Evolutionary conservation across 1,139 yeast species (phyloP).

Genomic region (Arxiozyma bovina): DNA sequence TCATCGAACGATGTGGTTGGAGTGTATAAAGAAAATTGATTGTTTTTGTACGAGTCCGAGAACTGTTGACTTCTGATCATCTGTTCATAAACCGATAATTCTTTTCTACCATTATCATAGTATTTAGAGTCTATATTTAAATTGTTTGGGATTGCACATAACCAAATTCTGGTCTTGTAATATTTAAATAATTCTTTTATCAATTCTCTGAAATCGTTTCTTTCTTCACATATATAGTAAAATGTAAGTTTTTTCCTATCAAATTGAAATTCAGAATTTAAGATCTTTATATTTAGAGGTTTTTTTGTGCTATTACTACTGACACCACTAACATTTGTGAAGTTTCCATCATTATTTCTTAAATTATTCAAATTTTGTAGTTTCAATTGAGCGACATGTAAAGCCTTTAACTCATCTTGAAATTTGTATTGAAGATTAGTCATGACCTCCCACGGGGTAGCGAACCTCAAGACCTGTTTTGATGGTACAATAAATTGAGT

Average conservation of each 20-base stretch:
- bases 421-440: constrained; percentile 33
- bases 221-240: constrained; percentile 59
- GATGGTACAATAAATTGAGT: constrained; percentile 36
- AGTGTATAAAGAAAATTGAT: neutral
- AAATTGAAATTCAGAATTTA: constrained; percentile 88
- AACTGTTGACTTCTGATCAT: constrained; percentile 22
- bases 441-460: constrained; percentile 33
- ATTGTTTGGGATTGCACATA: constrained; percentile 64
- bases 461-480: constrained; percentile 61
- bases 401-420: constrained; percentile 39
- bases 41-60: neutral
- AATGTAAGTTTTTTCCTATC: constrained; percentile 90
- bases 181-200: constrained; percentile 87
- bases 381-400: constrained; percentile 34
- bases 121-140: constrained; percentile 26
- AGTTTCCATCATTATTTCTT: neutral
- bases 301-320: neutral
- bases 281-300: constrained; percentile 37
- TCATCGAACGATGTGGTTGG: neutral
- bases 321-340: neutral
- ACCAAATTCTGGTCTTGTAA: constrained; percentile 95
- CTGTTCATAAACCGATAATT: constrained; percentile 24
- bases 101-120: constrained; percentile 23
- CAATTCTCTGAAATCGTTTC: constrained; percentile 87
- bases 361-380: constrained; percentile 26